phyloP scores from a whole-genome alignment of 805 yeast species.

The Candida suzukii region DNA sequence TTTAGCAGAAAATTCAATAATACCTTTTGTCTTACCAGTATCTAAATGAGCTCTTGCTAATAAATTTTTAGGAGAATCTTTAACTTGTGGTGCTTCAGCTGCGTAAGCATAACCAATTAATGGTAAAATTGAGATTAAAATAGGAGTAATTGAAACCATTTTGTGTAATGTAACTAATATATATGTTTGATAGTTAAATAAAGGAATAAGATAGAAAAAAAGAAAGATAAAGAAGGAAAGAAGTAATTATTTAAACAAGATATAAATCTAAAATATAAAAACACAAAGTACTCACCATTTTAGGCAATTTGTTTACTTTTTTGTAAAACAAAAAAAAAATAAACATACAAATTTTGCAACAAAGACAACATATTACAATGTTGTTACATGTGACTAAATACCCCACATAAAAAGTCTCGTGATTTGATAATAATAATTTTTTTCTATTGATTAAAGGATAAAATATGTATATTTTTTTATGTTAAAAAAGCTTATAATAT shows the following conservation, averaged over 20 bases:
- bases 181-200: not conserved
- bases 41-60: conserved; percentile 56
- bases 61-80: conserved; percentile 41
- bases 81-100: conserved; percentile 42
- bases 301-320: no score
- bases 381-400: no score
- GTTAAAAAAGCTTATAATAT: no score
- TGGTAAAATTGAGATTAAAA: not conserved
- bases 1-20: conserved; percentile 51
- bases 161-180: not conserved
- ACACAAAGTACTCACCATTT: no score
- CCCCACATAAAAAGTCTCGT: no score
- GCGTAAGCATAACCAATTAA: conserved; percentile 13
- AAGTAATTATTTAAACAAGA: not conserved
- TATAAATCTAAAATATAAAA: no score
- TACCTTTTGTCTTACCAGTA: conserved; percentile 36
- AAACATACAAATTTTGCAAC: no score
- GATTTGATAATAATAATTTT: no score
- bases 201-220: not conserved
- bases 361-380: no score
- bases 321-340: no score
- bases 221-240: not conserved
- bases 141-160: not conserved
- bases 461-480: not conserved
- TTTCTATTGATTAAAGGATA: no score